Percentiles rank a stretch among this genome's conserved stretches.
Evolutionary conservation across 441 rosid species (phyloP).

Genomic region (Isatis lusitanica): DNA sequence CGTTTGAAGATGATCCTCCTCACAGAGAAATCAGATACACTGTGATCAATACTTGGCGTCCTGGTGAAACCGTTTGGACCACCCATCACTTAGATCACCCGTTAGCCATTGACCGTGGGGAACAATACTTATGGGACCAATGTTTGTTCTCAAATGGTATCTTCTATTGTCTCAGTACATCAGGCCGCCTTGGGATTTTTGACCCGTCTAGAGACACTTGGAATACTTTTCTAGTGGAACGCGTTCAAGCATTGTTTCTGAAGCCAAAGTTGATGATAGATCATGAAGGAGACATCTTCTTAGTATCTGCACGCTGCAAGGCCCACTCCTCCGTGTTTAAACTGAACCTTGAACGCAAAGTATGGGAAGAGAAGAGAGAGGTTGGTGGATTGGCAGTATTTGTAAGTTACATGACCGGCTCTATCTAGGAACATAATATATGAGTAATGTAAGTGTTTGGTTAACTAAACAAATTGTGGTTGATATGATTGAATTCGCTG

Average conservation of each 20-base stretch:
- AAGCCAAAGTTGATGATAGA: neutral
- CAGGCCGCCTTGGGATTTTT: neutral
- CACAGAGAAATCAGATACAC: too few relatives aligned
- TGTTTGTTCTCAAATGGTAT: neutral
- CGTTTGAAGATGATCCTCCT: too few relatives aligned
- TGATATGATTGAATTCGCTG: too few relatives aligned
- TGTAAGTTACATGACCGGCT: neutral
- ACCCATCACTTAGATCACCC: neutral
- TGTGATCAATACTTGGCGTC: neutral
- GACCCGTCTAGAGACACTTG: neutral
- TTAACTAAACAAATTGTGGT: too few relatives aligned
- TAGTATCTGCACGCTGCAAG: neutral
- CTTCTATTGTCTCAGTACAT: neutral
- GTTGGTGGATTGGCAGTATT: neutral
- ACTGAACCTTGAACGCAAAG: neutral
- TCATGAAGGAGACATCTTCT: constrained; percentile 6
- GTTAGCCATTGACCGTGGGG: too few relatives aligned
- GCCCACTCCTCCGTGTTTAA: neutral
- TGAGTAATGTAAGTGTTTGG: too few relatives aligned
- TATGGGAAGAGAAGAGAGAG: neutral
- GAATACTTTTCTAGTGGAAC: neutral
- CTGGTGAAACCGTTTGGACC: constrained; percentile 18
- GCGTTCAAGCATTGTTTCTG: too few relatives aligned
- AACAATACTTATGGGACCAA: too few relatives aligned
- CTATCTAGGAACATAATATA: neutral